Percentiles rank a stretch among this genome's conserved stretches.
phyloP scores from a whole-genome alignment of 108 stramenopile genomes.

The Discostella pseudostelligera region DNA sequence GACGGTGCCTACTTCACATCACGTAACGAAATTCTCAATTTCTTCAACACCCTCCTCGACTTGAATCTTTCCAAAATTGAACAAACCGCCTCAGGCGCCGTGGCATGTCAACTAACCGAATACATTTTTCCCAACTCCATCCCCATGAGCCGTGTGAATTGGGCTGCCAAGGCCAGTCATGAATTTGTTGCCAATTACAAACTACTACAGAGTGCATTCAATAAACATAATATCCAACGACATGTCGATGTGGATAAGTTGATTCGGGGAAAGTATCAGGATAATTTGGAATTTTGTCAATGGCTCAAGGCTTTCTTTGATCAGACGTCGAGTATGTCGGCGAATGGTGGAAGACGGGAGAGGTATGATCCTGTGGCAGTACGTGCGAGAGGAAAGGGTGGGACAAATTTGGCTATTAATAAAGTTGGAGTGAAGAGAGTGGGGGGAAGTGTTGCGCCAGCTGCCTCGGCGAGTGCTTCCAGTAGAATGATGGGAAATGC shows the following conservation, averaged over 20 bases:
- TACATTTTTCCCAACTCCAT: conserved; percentile 89
- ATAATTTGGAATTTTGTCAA: conserved; percentile 99
- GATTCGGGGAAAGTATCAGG: conserved; percentile 89
- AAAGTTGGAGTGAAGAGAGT: conserved; percentile 13
- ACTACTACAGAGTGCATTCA: conserved; percentile 93
- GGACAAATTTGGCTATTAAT: conserved; percentile 37
- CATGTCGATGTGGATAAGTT: conserved; percentile 96
- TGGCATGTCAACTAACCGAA: conserved; percentile 96
- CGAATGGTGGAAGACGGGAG: conserved; percentile 49
- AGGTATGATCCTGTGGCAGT: conserved; percentile 90
- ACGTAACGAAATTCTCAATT: conserved; percentile 90
- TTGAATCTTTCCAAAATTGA: conserved; percentile 94
- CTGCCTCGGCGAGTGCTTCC: not conserved
- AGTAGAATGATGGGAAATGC: conserved; percentile 1
- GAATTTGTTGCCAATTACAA: conserved; percentile 97
- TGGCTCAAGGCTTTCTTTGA: conserved; percentile 97
- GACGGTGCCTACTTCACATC: conserved; percentile 97
- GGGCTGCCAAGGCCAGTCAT: conserved; percentile 86
- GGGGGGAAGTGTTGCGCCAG: too few species aligned
- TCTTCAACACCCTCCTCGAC: conserved; percentile 90
- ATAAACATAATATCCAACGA: conserved; percentile 73
- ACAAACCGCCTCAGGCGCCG: conserved; percentile 95
- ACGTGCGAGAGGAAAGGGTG: conserved; percentile 90
- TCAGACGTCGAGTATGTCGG: conserved; percentile 39
- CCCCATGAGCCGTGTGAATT: conserved; percentile 93